These are phyloP conservation scores for Trebouxiophyceae sp. DNA, from an alignment of 163 green algal species.

Conservation along the genomic window DNA sequence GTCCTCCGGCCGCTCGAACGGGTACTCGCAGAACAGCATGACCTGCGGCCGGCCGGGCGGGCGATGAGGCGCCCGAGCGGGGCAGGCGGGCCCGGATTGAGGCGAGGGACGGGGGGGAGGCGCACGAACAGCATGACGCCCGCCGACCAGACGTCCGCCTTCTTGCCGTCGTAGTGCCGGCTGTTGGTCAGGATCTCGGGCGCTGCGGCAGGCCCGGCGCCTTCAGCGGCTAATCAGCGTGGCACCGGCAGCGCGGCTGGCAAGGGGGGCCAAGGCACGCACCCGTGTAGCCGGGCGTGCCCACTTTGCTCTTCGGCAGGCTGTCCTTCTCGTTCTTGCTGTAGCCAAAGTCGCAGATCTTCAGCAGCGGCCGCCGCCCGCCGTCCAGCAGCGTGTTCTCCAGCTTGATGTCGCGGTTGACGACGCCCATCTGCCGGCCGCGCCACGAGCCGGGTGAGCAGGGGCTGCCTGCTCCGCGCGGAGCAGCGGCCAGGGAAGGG, in stretches of 20 bases:
- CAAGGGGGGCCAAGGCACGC: no score
- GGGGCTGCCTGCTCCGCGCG: not conserved
- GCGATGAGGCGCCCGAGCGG: no score
- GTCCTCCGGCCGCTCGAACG: slow-evolving; percentile 22
- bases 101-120: not conserved
- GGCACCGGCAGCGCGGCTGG: no score
- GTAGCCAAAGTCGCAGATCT: slow-evolving; percentile 89
- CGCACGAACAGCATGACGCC: slow-evolving; percentile 63
- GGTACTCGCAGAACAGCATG: slow-evolving; percentile 20
- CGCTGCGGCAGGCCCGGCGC: no score
- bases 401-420: slow-evolving; percentile 75
- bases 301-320: slow-evolving; percentile 52
- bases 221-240: no score
- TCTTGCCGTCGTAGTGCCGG: slow-evolving; percentile 50
- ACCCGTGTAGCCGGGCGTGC: slow-evolving; percentile 49
- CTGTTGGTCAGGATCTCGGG: slow-evolving; percentile 20
- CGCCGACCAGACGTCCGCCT: slow-evolving; percentile 64
- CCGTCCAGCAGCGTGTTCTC: slow-evolving; percentile 63
- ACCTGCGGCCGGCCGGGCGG: slow-evolving; percentile 1
- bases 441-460: not conserved
- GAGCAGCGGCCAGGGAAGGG: not conserved
- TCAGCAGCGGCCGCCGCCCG: slow-evolving; percentile 57
- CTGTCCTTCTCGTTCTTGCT: slow-evolving; percentile 58
- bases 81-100: no score
- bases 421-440: slow-evolving; percentile 5